These are phyloP conservation scores for Nicotiana noctiflora DNA, from an alignment of 257 asterid genomes.

Conservation along the genomic window DNA sequence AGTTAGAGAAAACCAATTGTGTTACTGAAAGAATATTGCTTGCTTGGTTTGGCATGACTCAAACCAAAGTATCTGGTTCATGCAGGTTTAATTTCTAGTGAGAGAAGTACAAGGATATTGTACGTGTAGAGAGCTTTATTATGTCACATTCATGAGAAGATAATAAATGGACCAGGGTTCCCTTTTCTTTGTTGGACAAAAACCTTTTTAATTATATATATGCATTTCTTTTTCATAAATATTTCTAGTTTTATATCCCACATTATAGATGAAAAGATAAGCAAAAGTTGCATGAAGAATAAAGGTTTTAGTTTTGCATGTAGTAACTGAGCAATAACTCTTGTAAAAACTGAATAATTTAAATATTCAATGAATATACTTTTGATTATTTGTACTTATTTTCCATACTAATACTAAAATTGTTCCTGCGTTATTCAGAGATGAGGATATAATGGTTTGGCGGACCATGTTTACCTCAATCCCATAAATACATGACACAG, in stretches of 20 bases:
- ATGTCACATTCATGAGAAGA: slow-evolving; percentile 2
- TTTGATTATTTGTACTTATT: neutral
- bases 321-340: neutral
- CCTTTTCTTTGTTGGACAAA: slow-evolving; percentile 1
- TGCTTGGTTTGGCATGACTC: slow-evolving; percentile 6
- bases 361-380: neutral
- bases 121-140: neutral
- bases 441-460: neutral
- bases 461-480: neutral
- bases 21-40: slow-evolving; percentile 1
- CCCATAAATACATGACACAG: neutral
- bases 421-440: neutral
- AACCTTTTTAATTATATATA: neutral
- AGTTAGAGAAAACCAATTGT: neutral
- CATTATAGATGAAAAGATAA: neutral
- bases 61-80: slow-evolving; percentile 2
- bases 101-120: neutral
- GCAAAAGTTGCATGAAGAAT: neutral
- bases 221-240: neutral
- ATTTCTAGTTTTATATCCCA: neutral
- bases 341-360: neutral
- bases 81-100: slow-evolving; percentile 8
- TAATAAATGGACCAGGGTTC: neutral
- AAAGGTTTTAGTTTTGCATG: neutral
- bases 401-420: neutral